Base-by-base conservation (phyloP, 305 asterid genomes). In the Fraxinus latifolia region DNA sequence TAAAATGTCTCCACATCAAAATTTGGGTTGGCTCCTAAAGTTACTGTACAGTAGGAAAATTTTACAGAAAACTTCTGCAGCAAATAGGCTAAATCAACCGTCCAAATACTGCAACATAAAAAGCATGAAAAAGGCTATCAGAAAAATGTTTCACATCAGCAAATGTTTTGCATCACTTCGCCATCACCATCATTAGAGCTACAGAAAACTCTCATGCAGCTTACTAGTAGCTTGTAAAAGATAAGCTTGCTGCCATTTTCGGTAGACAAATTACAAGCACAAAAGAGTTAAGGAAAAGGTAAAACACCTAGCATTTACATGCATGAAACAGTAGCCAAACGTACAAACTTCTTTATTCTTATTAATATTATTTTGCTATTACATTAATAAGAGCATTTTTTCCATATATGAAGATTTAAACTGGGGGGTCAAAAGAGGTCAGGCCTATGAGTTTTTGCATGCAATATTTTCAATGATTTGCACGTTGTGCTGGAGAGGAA, bases 71-170 rank as follows among this genome's bases (percentile, higher is more conserved):
- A 94, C 68, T 89, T 96, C 87, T 90, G 97, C 92, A 96, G 91
- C 87, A 96, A 86, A 91, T 92, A 94, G 73, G 99, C 99, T 91
- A 96, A 88, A 90, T 96, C 99, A 88, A 96, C 99, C 0, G 99
- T 96, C 99, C 99, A 96, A 74, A 93, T 88, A 88, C 99, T 96
- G 99, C 84, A 87, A 79, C 83, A 86, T 44, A 32, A 47, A 85
- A 27, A 84, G 76, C 72, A 44, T 21, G 78, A 78, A 78, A 68
- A 79, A 79, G 83, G 83, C 44, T 84, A 74, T 86, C 79, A 86
- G 88, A 75, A 70, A 34, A 81, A 53, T 29, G 47, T 37, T 34
- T 68, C 50, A 36, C 67, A 36, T 53, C 70, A 79, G 55, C 68
- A 72, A 79, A 58, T 58, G 81, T 50, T 74, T 65, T 71, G 85